Conservation (phyloP, 768 basidiomycete species). For the Mycena indigotica region DNA sequence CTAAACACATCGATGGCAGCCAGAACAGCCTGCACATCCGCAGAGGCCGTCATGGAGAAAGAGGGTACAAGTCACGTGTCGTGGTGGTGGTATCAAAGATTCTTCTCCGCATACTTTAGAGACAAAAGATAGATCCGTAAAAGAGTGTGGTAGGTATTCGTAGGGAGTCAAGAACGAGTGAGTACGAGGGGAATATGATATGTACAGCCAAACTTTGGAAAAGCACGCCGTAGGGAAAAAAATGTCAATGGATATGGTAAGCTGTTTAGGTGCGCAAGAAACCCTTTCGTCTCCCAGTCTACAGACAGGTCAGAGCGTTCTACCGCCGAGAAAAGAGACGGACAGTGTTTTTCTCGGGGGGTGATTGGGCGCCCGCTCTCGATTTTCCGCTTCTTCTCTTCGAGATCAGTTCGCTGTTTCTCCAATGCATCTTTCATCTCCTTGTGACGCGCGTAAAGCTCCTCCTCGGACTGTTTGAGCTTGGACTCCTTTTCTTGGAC, state of each 20-base stretch:
- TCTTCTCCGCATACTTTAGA: constrained; percentile 46
- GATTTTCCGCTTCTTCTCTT: constrained; percentile 97
- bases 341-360: constrained; percentile 88
- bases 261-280: constrained; percentile 67
- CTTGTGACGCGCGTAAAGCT: constrained; percentile 96
- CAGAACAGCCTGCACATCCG: constrained; percentile 68
- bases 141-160: constrained; percentile 61
- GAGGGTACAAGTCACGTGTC: constrained; percentile 30
- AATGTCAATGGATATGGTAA: constrained; percentile 34
- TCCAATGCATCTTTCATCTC: constrained; percentile 99
- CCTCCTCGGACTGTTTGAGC: constrained; percentile 98
- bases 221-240: constrained; percentile 24
- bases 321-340: constrained; percentile 37
- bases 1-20: constrained; percentile 80
- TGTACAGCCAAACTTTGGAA: constrained; percentile 43
- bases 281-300: constrained; percentile 72
- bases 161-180: constrained; percentile 51
- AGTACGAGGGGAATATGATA: constrained; percentile 38
- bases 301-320: constrained; percentile 21
- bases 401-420: constrained; percentile 92
- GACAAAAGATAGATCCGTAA: constrained; percentile 58
- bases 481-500: constrained; percentile 99
- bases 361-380: constrained; percentile 94
- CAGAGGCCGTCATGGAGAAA: constrained; percentile 53
- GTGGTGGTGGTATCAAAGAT: constrained; percentile 36